phyloP scores from a whole-genome alignment of 257 asterid genomes.

The Misopates orontium region DNA sequence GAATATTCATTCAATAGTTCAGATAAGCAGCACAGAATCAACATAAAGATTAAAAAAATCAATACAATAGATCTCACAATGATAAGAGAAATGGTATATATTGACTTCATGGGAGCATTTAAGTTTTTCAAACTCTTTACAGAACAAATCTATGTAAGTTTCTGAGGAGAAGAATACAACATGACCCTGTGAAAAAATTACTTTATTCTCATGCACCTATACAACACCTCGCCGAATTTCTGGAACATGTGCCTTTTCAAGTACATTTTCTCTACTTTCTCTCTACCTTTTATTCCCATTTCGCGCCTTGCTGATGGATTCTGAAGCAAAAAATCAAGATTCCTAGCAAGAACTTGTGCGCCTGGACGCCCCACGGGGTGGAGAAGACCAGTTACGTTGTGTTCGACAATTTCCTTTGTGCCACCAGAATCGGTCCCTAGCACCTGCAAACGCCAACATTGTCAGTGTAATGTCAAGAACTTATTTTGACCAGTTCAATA shows the following conservation, averaged over 20 bases:
- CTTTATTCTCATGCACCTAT: conserved; percentile 83
- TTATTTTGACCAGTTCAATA: no score
- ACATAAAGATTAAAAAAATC: no score
- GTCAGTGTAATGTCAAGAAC: background rate
- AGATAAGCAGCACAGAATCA: no score
- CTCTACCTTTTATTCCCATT: conserved; percentile 79
- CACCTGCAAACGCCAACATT: conserved; percentile 45
- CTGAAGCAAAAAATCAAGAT: conserved; percentile 61
- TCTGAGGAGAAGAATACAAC: conserved; percentile 28
- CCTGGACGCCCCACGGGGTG: conserved; percentile 92
- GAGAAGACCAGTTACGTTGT: conserved; percentile 77
- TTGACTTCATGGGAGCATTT: background rate
- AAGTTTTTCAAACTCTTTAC: conserved; percentile 25
- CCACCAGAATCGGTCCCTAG: conserved; percentile 97
- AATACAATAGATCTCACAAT: no score
- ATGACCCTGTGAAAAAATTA: conserved; percentile 22
- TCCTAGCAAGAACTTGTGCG: conserved; percentile 56
- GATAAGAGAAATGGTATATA: no score
- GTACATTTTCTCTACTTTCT: conserved; percentile 81
- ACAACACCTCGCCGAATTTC: conserved; percentile 87
- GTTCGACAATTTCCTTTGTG: conserved; percentile 82
- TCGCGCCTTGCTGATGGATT: conserved; percentile 62
- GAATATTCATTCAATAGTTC: no score
- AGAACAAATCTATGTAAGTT: conserved; percentile 22
- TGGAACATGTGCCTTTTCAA: conserved; percentile 86